Conservation (phyloP, 768 basidiomycete species). For the Leccinum disarticulatum region DNA sequence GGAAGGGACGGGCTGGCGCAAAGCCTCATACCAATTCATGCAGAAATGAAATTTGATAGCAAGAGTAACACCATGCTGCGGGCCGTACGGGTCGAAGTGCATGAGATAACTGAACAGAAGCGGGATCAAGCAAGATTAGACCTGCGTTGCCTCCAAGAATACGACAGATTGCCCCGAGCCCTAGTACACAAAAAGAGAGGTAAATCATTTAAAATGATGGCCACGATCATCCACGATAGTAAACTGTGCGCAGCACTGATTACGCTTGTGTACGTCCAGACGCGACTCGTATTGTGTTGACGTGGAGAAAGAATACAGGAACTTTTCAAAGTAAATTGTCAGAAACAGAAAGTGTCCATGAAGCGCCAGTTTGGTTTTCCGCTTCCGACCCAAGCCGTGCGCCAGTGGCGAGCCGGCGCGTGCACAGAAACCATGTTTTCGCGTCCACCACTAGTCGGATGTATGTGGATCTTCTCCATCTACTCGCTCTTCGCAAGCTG, state of each 20-base stretch:
- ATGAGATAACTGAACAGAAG: neutral
- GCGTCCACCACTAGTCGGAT: constrained; percentile 12
- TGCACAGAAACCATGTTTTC: constrained; percentile 11
- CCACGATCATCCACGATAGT: neutral
- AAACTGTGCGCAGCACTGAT: neutral
- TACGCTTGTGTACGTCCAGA: neutral
- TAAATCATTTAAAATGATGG: neutral
- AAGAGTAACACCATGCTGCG: neutral
- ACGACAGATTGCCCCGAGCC: neutral
- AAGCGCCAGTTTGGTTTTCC: constrained; percentile 16
- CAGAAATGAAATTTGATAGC: constrained; percentile 1
- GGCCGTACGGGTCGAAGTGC: neutral
- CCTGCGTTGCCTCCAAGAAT: neutral
- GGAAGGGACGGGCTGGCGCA: constrained; percentile 1
- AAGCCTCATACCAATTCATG: neutral
- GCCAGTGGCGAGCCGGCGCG: constrained; percentile 5
- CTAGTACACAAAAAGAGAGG: neutral
- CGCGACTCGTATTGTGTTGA: neutral
- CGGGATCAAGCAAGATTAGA: constrained; percentile 1
- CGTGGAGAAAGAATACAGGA: constrained; percentile 6
- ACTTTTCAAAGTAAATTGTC: neutral
- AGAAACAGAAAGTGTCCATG: constrained; percentile 11
- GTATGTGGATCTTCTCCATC: constrained; percentile 11
- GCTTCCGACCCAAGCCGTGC: constrained; percentile 15
- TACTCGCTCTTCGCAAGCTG: constrained; percentile 1